Evolutionary conservation across 371 early-diverging fungal species (phyloP), one percentile per base, ranked within the genome.

Genomic region (Rhizomucor pusillus): DNA sequence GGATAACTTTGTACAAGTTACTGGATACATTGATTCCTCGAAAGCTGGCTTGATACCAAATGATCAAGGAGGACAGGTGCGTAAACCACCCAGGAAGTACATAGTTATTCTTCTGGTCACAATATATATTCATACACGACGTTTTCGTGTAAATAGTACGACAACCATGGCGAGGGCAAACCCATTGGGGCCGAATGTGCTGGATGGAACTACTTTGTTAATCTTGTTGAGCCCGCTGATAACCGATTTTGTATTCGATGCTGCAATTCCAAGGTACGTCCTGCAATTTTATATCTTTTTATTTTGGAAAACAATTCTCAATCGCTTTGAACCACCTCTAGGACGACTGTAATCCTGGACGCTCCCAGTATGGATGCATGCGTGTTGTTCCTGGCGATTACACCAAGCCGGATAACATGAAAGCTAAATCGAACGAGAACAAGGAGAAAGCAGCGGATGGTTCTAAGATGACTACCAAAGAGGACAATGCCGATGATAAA

Each of bases 11-110:
- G 62, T 66, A 19, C 79, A 79, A 51, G 64, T 79, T 19, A 76
- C 76, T 39, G 79, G 79, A 34, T 68, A 65, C 25, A 63, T 79
- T 7, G 57, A 74, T 23, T 45, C 65, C 10, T 44, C 63, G 7
- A 59, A 57, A 3, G 69, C 63, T 56, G 63, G 53, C 0, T 57
- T 70, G 46, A 67, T 59, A 49, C 43, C 69, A 1, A 61, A 50
- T 3, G 79, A 79, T 43, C 63, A 76, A 13, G 79, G 79, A 55
- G 79, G 79, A 43, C 79, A 79, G 59, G 64, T 69, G 58, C 63
- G 66, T 52, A 50, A 16, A 47, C 33, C 5, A 24, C 35, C 43
- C 22, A 37, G 14, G 9, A 49, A n/a, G n/a, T n/a, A n/a, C n/a
- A n/a, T n/a, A n/a, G n/a, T n/a, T n/a, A n/a, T n/a, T n/a, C n/a